Conservation (phyloP, 352 stramenopile species). For the Phytophthora tubulina region DNA sequence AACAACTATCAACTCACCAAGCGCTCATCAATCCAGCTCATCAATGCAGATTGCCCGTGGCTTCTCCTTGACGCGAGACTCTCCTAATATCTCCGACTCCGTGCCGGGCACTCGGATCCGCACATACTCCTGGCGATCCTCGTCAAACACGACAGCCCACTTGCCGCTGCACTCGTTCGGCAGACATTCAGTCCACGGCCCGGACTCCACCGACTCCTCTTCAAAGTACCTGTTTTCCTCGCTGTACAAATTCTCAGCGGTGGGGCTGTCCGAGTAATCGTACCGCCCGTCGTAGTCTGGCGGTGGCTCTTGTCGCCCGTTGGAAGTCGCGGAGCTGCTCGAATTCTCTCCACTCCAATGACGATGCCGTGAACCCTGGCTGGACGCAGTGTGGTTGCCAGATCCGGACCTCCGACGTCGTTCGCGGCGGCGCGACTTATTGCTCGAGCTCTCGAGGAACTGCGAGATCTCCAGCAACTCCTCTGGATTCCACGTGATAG, state of each 20-base stretch:
- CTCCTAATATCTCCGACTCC: conserved; percentile 28
- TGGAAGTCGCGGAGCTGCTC: conserved; percentile 32
- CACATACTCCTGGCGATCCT: conserved; percentile 40
- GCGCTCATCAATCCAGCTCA: conserved; percentile 51
- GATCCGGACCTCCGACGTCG: conserved; percentile 26
- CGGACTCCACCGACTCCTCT: conserved; percentile 29
- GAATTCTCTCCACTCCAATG: conserved; percentile 32
- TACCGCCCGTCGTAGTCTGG: conserved; percentile 6
- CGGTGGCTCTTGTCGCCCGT: conserved; percentile 19
- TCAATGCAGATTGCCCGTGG: conserved; percentile 57
- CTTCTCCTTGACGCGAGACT: conserved; percentile 27
- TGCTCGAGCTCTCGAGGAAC: conserved; percentile 37
- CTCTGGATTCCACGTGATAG: conserved; percentile 50
- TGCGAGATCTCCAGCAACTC: conserved; percentile 47
- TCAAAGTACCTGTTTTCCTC: conserved; percentile 30
- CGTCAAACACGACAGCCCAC: conserved; percentile 42
- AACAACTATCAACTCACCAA: not conserved
- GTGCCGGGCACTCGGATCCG: conserved; percentile 30
- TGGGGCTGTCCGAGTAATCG: conserved; percentile 35
- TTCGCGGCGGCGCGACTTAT: conserved; percentile 28
- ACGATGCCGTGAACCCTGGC: conserved; percentile 12
- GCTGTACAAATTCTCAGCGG: conserved; percentile 17
- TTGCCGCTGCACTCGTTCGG: conserved; percentile 27
- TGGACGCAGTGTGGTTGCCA: conserved; percentile 12
- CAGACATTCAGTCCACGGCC: conserved; percentile 36